phyloP scores from a whole-genome alignment of 164 flowering plant genomes.

The Kingdonia uniflora region DNA sequence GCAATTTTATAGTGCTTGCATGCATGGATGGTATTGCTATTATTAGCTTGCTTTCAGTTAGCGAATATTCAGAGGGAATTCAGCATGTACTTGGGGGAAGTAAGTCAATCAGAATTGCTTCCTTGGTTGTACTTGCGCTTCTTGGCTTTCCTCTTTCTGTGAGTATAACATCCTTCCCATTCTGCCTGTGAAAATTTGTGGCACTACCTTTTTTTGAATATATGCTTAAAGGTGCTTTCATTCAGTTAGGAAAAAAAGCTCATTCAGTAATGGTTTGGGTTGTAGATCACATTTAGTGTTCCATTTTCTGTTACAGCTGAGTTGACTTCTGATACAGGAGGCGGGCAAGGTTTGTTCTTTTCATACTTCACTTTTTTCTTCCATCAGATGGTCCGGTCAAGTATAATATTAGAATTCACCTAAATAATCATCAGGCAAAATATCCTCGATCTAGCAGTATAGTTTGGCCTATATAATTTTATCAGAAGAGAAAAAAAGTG shows the following conservation, averaged over 20 bases:
- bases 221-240: no score
- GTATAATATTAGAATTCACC: no score
- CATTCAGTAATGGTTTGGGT: not conserved
- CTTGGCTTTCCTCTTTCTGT: no score
- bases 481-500: no score
- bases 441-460: no score
- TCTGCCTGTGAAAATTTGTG: not conserved
- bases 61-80: conserved; percentile 42
- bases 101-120: conserved; percentile 36
- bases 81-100: conserved; percentile 52
- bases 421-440: no score
- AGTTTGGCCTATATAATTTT: no score
- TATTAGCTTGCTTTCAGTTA: conserved; percentile 59
- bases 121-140: conserved; percentile 72
- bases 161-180: conserved; percentile 9
- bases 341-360: conserved; percentile 80
- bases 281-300: conserved; percentile 88
- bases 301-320: conserved; percentile 91
- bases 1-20: conserved; percentile 79
- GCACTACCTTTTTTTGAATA: not conserved
- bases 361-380: conserved; percentile 5
- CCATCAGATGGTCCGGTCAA: no score
- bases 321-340: conserved; percentile 86
- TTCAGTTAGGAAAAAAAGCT: not conserved
- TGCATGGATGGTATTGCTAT: conserved; percentile 89